These are phyloP conservation scores for Verticillium zaregamsianum DNA, from an alignment of 2,329 filamentous ascomycete species.

Conservation along the genomic window DNA sequence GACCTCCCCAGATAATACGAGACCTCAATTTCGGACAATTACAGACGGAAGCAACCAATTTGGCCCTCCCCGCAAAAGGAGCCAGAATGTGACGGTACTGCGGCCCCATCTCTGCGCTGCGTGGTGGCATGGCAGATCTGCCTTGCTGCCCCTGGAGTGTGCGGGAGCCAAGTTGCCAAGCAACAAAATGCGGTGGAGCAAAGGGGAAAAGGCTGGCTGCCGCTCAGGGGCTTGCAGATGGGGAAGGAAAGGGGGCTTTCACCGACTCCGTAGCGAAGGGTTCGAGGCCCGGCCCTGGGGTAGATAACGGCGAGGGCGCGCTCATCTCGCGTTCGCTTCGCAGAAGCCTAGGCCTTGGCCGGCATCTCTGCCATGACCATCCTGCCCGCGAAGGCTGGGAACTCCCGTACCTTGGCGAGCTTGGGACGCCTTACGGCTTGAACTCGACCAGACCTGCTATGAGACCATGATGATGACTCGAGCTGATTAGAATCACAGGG, in stretches of 20 bases:
- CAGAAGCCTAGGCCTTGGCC: background rate
- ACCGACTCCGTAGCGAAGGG: conserved; percentile 15
- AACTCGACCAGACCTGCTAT: conserved; percentile 6
- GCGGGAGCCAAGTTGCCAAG: background rate
- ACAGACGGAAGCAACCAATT: background rate
- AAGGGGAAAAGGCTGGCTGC: background rate
- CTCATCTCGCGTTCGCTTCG: conserved; percentile 2
- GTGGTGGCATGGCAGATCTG: background rate
- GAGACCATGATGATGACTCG: background rate
- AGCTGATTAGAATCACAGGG: background rate
- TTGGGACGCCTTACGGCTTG: background rate
- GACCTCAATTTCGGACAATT: background rate
- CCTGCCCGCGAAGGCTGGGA: background rate
- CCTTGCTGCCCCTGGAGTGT: background rate
- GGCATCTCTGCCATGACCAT: background rate
- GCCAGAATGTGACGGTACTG: background rate
- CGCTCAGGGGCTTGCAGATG: background rate
- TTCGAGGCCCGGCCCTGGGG: background rate
- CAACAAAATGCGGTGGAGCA: background rate
- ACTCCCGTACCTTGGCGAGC: background rate
- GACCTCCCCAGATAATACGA: background rate
- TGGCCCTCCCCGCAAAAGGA: background rate
- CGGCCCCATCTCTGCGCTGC: background rate
- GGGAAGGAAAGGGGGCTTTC: background rate
- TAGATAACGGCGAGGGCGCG: conserved; percentile 14